Evolutionary conservation across 148 eudicot species (phyloP), one percentile per base, ranked within the genome.

Genomic region (Rhododendron simsii): DNA sequence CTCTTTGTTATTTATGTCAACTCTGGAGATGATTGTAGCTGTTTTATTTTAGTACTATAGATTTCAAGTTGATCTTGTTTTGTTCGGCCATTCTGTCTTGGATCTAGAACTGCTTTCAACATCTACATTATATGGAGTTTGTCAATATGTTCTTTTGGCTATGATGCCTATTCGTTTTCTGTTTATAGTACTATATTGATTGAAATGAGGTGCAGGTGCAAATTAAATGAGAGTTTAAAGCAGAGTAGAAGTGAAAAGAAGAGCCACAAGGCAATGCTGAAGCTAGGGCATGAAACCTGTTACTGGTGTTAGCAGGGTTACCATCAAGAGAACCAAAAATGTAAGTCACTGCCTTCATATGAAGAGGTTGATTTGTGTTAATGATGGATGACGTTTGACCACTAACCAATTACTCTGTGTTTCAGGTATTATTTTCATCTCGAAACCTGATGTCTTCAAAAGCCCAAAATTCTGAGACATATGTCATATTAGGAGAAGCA

Each of bases 221-320:
- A 89, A 35, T 35, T 35, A 35, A 35, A 59, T 85, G 99, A 91
- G 12, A 91, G 93, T 51, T 87, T 93, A 11, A 96, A 95, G 89
- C 98, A 95, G 82, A 96, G 98, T 92, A 90, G 96, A 88, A 95
- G 95, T 85, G 98, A 95, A 92, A 96, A 96, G 91, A 96, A 96
- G 90, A 94, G 97, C 75, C 93, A 96, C 82, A 96, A 95, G 83
- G 98, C 98, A 44, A 95, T 96, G 99, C 50, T 95, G 91, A 96
- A 96, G 89, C 89, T 95, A 41, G 98, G 98, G 98, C 87, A 93
- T 96, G 99, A 96, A 95, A 85, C 96, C 98, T 4, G 89, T 96
- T 48, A 87, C 94, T 14, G 98, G 98, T 81, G 98, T 96, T 75
- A 93, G 92, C 85, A 89, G 98, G 61, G 99, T 95, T 86, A 95